phyloP scores from a whole-genome alignment of 179 eudicot genomes.

The Nepenthes alata region DNA sequence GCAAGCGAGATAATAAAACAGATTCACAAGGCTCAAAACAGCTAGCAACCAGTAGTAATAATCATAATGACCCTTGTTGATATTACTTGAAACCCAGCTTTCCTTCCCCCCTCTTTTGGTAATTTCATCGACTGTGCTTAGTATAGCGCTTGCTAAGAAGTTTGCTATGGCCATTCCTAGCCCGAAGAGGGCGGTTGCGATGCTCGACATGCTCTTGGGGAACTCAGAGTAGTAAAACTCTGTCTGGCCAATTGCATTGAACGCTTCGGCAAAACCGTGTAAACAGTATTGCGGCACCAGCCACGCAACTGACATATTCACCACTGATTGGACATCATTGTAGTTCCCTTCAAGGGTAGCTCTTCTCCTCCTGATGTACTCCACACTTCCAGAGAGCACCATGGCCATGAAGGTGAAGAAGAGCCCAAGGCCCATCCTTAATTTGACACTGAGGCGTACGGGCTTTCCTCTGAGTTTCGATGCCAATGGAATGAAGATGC shows the following conservation, averaged over 20 bases:
- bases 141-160: conserved; percentile 46
- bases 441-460: conserved; percentile 33
- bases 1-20: conserved; percentile 44
- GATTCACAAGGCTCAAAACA: conserved; percentile 34
- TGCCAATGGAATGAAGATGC: conserved; percentile 48
- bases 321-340: conserved; percentile 22
- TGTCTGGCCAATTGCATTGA: conserved; percentile 61
- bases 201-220: conserved; percentile 79
- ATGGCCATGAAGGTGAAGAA: conserved; percentile 38
- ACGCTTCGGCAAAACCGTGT: conserved; percentile 65
- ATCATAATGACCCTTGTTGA: conserved; percentile 58
- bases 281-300: conserved; percentile 35
- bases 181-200: conserved; percentile 41
- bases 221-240: conserved; percentile 76
- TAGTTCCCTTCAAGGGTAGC: conserved; percentile 35
- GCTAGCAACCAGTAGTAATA: conserved; percentile 57
- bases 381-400: conserved; percentile 46
- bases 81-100: conserved; percentile 55
- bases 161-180: conserved; percentile 57
- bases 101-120: conserved; percentile 35
- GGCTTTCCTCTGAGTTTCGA: conserved; percentile 50
- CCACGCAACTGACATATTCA: conserved; percentile 72
- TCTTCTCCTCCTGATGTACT: conserved; percentile 34
- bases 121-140: conserved; percentile 24
- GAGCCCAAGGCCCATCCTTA: conserved; percentile 69